Base-by-base conservation (phyloP, 148 eudicot genomes). In the Chenopodium quinoa region DNA sequence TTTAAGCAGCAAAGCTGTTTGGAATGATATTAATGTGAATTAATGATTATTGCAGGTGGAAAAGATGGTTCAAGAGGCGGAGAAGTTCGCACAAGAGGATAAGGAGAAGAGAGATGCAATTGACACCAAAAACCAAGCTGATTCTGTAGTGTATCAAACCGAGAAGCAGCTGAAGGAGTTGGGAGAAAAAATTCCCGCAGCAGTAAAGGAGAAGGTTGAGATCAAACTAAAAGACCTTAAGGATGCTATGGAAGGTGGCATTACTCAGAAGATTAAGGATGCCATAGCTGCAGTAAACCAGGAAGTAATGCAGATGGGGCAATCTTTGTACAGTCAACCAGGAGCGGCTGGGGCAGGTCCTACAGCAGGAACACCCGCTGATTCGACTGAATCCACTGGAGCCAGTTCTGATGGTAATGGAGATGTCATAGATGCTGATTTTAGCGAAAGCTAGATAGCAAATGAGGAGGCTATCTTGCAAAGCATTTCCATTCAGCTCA, bases 141-240 rank as follows among this genome's bases (percentile, higher is more conserved):
- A 91, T 11, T 93, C 91, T 0, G 79, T 88, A 2, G 87, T 90
- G 34, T 90, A 93, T 81, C 92, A 93, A 73, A 90, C 92, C 3
- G 95, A 93, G 81, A 93, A 90, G 83, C 97, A 91, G 87, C 79
- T 93, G 56, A 90, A 89, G 81, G 97, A 93, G 78, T 65, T 93
- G n/a, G 94, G 90, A 58, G 94, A 88, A 67, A 93, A 91, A 76
- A 89, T 91, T 11, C 90, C 93, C 6, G 84, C 84, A 29, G 80
- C 68, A 34, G 90, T 93, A 29, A 91, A 89, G 79, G 90, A 83
- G 22, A 91, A 89, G 46, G 93, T 93, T 16, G 93, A 91, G 80
- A 81, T 84, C 40, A 89, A 90, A 69, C 71, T 93, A 71, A 86
- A 84, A 44, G 95, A 90, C 46, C 93, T 93, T 7, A 88, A 88